Base-by-base conservation (phyloP, 2,329 filamentous ascomycete species). In the Fusarium pseudoanthophilum region DNA sequence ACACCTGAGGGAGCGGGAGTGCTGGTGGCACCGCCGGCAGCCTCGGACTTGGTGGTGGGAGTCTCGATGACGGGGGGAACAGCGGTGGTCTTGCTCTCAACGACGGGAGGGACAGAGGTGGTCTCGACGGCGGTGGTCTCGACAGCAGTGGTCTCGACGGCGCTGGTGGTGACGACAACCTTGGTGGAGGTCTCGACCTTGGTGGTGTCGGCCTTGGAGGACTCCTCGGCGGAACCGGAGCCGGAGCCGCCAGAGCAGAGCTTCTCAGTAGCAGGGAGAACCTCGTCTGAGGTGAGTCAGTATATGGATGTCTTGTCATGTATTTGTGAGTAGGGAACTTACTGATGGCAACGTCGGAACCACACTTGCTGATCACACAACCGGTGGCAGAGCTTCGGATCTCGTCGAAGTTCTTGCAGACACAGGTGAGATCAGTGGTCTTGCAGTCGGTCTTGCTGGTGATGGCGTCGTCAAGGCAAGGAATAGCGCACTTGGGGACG, bases 401-500 rank as follows among this genome's bases (percentile, higher is more conserved):
- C 20, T 68, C 59, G 39, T 71, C 66, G 73, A 84, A 79, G 79
- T 78, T 77, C 64, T 78, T 68, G 76, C 81, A 80, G 75, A 82
- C 69, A 66, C 84, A 85, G 46, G 73, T 57, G 64, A 77, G 75
- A 77, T 85, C 83, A 63, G 75, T 75, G 39, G 55, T 70, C 18
- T 67, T 52, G 77, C 83, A 85, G 51, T 46, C 61, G 67, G 81
- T 82, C 69, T 78, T 68, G 61, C 70, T 68, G 39, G 53, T 58
- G 73, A 83, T 76, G 66, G 81, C 78, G 6, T 76, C 62, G 73
- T 78, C 72, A 40, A 85, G 77, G 78, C 83, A 84, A 43, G 78
- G 59, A n/a, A 79, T 48, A 40, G 83, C 82, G 74, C 84, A 85
- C 63, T 67, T 57, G 74, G 84, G 83, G 63, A 84, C 78, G 67